Evolutionary conservation across 805 yeast species (phyloP).

Genomic region (Torulaspora franciscae): DNA sequence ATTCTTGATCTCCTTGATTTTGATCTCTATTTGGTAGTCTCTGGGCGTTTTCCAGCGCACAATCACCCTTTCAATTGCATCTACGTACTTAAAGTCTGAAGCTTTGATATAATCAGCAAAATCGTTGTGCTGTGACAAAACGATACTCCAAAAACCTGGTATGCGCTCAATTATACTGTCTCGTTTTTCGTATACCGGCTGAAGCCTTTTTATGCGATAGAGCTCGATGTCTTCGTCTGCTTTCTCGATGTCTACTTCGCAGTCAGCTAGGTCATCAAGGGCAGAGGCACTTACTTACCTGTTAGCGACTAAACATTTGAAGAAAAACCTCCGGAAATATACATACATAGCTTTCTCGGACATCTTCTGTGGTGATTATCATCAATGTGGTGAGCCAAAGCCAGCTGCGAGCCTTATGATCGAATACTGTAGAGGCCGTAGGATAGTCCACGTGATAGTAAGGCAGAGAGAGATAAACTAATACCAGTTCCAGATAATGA

Average conservation of each 20-base stretch:
- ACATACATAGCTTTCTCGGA: slow-evolving; percentile 11
- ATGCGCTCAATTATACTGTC: slow-evolving; percentile 48
- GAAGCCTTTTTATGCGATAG: slow-evolving; percentile 48
- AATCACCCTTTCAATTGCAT: slow-evolving; percentile 56
- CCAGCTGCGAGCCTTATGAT: too few species aligned
- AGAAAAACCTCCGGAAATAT: not conserved
- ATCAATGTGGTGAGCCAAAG: too few species aligned
- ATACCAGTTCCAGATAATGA: too few species aligned
- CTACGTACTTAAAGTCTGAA: slow-evolving; percentile 73
- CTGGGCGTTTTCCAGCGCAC: slow-evolving; percentile 47
- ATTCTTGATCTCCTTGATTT: slow-evolving; percentile 46
- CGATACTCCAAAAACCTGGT: slow-evolving; percentile 84
- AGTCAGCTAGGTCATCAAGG: slow-evolving; percentile 47
- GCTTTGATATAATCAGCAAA: slow-evolving; percentile 74
- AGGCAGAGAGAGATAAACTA: too few species aligned
- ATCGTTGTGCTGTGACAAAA: slow-evolving; percentile 76
- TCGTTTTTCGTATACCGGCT: slow-evolving; percentile 55
- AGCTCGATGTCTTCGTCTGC: slow-evolving; percentile 58
- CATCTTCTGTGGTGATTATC: not conserved
- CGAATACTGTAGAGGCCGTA: too few species aligned
- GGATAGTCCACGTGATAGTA: too few species aligned
- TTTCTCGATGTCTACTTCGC: slow-evolving; percentile 53
- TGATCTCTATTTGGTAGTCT: slow-evolving; percentile 57
- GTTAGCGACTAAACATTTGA: not conserved
- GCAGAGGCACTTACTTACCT: slow-evolving; percentile 21